Evolutionary conservation across 768 basidiomycete species (phyloP), one percentile per base, ranked within the genome.

Genomic region (Panaeolus papilionaceus): DNA sequence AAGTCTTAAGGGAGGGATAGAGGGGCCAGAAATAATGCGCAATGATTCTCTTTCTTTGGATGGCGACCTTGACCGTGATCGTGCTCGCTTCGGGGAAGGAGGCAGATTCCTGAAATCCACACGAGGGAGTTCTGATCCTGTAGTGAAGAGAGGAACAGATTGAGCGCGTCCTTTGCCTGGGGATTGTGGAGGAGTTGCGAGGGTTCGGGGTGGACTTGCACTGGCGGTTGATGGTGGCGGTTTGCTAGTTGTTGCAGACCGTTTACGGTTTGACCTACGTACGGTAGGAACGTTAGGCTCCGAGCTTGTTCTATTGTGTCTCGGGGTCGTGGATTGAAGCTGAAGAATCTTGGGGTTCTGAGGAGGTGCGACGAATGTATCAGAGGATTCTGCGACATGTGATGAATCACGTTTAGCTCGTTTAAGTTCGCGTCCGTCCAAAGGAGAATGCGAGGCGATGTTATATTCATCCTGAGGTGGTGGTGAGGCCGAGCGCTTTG

Each of bases 101-200:
- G 82, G 82, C 9, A 79, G 80, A 63, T 83, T 82, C 64, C 78
- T 77, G 63, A 85, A 77, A 73, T 86, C 84, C 47, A 85, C 78
- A 38, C 77, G 80, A 20, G 79, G 75, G 14, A 79, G 65, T 16
- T 76, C 68, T 10, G 70, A 67, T 37, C 72, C 72, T 11, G 77
- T 67, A 39, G 79, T 74, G 63, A 84, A 83, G 39, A 84, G 66
- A 16, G 84, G 84, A 2, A 86, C 83, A 39, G 84, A 85, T 58
- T 78, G 81, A 4, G 85, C 84, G 66, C 85, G 79, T 58, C 73
- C 74, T 68, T 77, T 81, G 40, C 71, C 67, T 10, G 76, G 71
- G 39, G 66, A 63, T 26, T 64, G 63, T 6, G 66, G 26, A 47
- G 72, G 72, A 33, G 76, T 73, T 45, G 71, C 70, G 12, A 63